Conservation (phyloP, 1,284 basidiomycete genomes). For the Lentinula novae-zelandiae region DNA sequence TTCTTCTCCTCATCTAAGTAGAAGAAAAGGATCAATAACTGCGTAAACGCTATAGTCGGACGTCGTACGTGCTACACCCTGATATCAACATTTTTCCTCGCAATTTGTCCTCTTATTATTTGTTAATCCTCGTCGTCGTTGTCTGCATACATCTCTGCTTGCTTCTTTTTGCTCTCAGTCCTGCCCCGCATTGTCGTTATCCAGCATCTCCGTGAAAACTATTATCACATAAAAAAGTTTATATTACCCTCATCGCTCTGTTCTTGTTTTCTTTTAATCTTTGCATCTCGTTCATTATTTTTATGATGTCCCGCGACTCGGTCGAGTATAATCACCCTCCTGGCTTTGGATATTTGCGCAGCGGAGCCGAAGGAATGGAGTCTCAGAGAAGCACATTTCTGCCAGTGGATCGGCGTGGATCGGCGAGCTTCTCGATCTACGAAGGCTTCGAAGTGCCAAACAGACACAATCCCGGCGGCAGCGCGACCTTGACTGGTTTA, state of each 20-base stretch:
- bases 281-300: neutral
- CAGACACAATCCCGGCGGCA: conserved; percentile 27
- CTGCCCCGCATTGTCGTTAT: conserved; percentile 5
- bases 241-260: neutral
- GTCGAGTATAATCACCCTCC: conserved; percentile 44
- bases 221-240: conserved; percentile 2
- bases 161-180: conserved; percentile 2
- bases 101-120: neutral
- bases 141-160: conserved; percentile 4
- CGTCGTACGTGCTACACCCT: neutral
- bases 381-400: conserved; percentile 1
- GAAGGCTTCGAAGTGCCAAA: conserved; percentile 31
- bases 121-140: conserved; percentile 8
- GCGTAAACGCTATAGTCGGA: neutral
- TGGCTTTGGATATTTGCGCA: conserved; percentile 24
- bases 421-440: conserved; percentile 25
- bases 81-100: neutral
- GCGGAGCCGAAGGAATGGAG: conserved; percentile 16
- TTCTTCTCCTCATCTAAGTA: neutral
- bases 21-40: neutral
- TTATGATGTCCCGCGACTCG: conserved; percentile 34
- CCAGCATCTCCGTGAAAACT: neutral
- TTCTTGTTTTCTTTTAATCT: neutral
- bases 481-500: neutral
- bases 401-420: conserved; percentile 7